Evolutionary conservation across 257 asterid genomes (phyloP).

Genomic region (Nicotiana sylvestris): DNA sequence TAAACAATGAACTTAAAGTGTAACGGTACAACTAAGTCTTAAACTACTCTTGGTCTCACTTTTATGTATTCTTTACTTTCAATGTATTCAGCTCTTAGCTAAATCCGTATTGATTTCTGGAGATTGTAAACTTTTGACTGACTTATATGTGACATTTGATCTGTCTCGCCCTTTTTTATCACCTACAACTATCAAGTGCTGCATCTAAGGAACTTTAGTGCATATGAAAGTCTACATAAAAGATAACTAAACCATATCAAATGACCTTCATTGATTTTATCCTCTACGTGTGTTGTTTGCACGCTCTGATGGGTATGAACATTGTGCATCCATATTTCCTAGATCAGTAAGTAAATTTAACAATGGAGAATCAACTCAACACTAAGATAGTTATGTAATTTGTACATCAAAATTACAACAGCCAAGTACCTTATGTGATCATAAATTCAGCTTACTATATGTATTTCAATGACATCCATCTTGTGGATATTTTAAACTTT

Average conservation of each 20-base stretch:
- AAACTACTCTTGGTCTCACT: not conserved
- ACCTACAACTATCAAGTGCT: not conserved
- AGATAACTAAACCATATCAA: not conserved
- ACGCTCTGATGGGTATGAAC: not conserved
- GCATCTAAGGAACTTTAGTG: not conserved
- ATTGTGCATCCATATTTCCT: not conserved
- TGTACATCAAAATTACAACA: not conserved
- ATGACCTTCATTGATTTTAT: not conserved
- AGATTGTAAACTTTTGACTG: not conserved
- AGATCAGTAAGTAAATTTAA: not conserved
- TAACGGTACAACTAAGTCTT: not conserved
- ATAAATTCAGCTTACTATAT: not conserved
- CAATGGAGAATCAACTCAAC: not conserved
- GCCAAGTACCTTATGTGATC: not conserved
- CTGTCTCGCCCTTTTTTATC: not conserved
- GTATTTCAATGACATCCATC: not conserved
- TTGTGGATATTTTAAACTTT: not conserved
- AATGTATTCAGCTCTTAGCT: not conserved
- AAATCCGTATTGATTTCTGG: not conserved
- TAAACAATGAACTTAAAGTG: not conserved
- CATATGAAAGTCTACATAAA: not conserved
- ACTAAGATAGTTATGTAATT: not conserved
- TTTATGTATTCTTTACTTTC: not conserved
- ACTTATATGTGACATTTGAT: not conserved
- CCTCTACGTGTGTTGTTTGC: not conserved